Evolutionary conservation across 495 filamentous ascomycete genomes (phyloP).

Genomic region (Talaromyces stipitatus): DNA sequence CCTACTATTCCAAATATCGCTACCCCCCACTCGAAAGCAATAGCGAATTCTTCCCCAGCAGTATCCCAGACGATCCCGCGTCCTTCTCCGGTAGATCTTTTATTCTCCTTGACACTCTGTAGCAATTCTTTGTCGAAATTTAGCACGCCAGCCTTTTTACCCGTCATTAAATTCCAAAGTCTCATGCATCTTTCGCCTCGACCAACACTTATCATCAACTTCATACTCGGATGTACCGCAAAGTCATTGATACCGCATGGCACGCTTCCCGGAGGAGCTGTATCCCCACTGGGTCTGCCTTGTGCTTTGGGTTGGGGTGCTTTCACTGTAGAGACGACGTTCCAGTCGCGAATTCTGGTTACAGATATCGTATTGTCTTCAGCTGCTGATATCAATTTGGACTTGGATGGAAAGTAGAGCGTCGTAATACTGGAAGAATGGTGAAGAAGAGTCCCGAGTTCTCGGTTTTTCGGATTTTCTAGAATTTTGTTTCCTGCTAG

Average conservation of each 20-base stretch:
- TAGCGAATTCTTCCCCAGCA: conserved; percentile 70
- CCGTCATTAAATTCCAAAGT: conserved; percentile 94
- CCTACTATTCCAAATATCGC: conserved; percentile 74
- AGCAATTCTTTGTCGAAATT: conserved; percentile 68
- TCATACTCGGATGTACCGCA: conserved; percentile 91
- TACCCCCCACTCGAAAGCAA: conserved; percentile 81
- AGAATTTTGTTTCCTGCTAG: conserved; percentile 60
- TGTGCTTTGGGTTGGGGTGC: conserved; percentile 75
- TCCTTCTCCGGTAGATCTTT: conserved; percentile 74
- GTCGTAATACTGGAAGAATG: conserved; percentile 73
- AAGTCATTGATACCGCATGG: conserved; percentile 91
- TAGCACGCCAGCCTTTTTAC: conserved; percentile 86
- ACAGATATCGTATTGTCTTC: conserved; percentile 88
- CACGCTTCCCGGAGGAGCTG: conserved; percentile 71
- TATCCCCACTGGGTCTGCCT: conserved; percentile 85
- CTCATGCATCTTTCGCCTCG: conserved; percentile 86
- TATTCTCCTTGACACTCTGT: conserved; percentile 64
- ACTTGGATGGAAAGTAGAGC: conserved; percentile 74
- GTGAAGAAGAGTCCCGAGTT: conserved; percentile 80
- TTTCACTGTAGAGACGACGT: conserved; percentile 80
- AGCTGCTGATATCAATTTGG: conserved; percentile 74
- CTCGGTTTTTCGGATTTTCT: conserved; percentile 78
- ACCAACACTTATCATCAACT: conserved; percentile 86
- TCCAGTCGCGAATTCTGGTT: conserved; percentile 82
- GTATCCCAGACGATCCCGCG: conserved; percentile 73